Conservation (phyloP, 768 basidiomycete species). For the Leccinum arenicola region DNA sequence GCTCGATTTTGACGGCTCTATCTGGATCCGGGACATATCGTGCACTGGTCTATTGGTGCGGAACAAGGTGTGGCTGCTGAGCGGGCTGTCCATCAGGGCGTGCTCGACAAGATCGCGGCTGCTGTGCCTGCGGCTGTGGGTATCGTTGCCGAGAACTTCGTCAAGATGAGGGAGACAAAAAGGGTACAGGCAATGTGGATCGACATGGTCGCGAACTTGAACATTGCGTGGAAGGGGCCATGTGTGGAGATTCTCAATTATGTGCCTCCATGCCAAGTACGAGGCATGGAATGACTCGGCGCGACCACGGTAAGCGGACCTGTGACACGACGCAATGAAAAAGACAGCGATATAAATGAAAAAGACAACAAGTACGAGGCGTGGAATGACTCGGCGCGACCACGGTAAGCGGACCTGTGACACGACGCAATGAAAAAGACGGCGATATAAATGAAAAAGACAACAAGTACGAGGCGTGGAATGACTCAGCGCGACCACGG, state of each 20-base stretch:
- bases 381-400: no score
- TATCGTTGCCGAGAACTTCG: slow-evolving; percentile 85
- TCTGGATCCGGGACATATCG: slow-evolving; percentile 66
- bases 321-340: no score
- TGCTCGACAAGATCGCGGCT: slow-evolving; percentile 61
- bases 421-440: no score
- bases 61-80: slow-evolving; percentile 83
- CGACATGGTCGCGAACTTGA: slow-evolving; percentile 75
- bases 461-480: neutral
- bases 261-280: slow-evolving; percentile 42
- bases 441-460: no score
- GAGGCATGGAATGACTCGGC: neutral
- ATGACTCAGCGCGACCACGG: no score
- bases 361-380: neutral
- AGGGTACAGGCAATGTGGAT: slow-evolving; percentile 54
- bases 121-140: slow-evolving; percentile 61
- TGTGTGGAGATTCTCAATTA: slow-evolving; percentile 84
- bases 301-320: no score
- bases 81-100: slow-evolving; percentile 64
- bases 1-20: slow-evolving; percentile 75
- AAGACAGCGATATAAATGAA: no score
- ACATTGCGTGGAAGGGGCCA: slow-evolving; percentile 75
- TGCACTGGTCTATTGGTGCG: slow-evolving; percentile 43
- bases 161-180: slow-evolving; percentile 49
- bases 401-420: no score